Percentiles rank a stretch among this genome's conserved stretches.
Evolutionary conservation across 768 basidiomycete species (phyloP).

Genomic region (Phaffia tasmanica): DNA sequence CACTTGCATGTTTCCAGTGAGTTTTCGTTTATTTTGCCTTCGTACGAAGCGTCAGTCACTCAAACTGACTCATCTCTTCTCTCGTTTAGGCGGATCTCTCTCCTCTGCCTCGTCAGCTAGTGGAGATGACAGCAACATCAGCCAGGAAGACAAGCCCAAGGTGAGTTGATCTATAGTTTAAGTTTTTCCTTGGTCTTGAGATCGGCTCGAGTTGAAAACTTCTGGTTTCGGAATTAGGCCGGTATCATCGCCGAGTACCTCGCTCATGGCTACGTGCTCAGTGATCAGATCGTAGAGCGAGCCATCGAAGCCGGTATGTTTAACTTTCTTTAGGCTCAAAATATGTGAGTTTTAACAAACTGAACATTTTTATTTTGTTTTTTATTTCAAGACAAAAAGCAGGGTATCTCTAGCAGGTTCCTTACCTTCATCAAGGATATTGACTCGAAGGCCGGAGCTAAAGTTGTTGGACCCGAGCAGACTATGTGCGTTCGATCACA

Average conservation of each 20-base stretch:
- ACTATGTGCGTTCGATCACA: conserved; percentile 43
- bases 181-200: conserved; percentile 47
- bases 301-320: conserved; percentile 38
- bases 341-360: no score
- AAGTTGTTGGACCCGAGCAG: conserved; percentile 64
- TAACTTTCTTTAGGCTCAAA: no score
- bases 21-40: conserved; percentile 32
- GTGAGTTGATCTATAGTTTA: conserved; percentile 25
- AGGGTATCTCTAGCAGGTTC: conserved; percentile 82
- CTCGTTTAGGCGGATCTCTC: conserved; percentile 44
- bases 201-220: conserved; percentile 32
- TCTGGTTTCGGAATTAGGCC: conserved; percentile 23
- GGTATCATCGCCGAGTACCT: conserved; percentile 81
- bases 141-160: conserved; percentile 79
- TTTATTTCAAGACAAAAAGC: conserved; percentile 43
- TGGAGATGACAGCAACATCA: conserved; percentile 39
- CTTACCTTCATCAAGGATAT: conserved; percentile 62
- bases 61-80: conserved; percentile 36
- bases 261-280: conserved; percentile 72
- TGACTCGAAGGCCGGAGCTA: conserved; percentile 58
- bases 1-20: conserved; percentile 63
- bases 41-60: neutral
- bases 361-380: conserved; percentile 27
- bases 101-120: conserved; percentile 28
- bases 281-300: conserved; percentile 59